Base-by-base conservation (phyloP, 73 alveolate species). In the Paramecium caudatum region DNA sequence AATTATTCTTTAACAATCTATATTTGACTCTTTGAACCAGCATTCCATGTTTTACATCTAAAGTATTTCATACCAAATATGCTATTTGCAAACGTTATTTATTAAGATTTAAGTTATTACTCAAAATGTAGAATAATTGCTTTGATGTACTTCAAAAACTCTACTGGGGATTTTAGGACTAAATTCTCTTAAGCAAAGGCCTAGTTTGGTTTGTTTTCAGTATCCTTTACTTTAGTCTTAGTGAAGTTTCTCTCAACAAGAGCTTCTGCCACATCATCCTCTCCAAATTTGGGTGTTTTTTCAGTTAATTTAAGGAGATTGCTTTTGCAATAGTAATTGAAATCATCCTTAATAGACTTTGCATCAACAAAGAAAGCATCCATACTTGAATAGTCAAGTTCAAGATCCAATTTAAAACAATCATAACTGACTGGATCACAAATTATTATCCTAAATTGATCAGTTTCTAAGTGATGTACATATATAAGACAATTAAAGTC, bases 221-320 rank as follows among this genome's bases (percentile, higher is more conserved):
- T 30, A 7, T 74, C 68, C 19, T 74, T 17, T 5, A 39, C 68
- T 74, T 74, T 74, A 39, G 17, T 68, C 7, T 74, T 74, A 21
- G 43, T 21, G 43, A 74, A 74, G 43, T 41, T 45, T 43, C 88
- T 74, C 12, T 74, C 88, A 3, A 27, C 43, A 1, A 74, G 32
- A 0, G 88, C 88, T 12, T 74, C 88, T 21, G 88, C 68, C 5
- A 74, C 88, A 74, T 74, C 88, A 41, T 74, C 88, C 36, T 37
- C 68, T 74, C 62, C 88, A 37, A 74, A 74, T 45, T 74, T 74
- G 19, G 62, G 88, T 9, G 88, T 74, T 74, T 41, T 41, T 0
- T 74, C 88, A 19, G 88, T 74, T 12, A 74, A 16, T 12, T 74
- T 41, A 5, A 41, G 43, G 21, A 74, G 17, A 21, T 19, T 74